Percentiles rank a stretch among this genome's conserved stretches.
Conservation (phyloP, 2,329 filamentous ascomycete species). For the Xylariaceae sp. region DNA sequence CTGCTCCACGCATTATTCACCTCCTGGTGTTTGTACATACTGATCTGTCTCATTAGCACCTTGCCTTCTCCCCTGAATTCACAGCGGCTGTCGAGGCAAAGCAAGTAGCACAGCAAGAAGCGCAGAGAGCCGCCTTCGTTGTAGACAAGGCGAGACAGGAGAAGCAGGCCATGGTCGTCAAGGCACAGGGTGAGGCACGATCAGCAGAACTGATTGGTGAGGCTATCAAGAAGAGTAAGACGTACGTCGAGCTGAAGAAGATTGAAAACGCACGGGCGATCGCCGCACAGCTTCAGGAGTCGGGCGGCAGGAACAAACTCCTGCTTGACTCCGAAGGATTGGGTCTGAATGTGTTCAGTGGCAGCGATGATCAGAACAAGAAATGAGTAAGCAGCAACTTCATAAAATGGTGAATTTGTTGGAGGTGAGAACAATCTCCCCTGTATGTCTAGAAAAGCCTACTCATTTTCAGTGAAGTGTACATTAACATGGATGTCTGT, state of each 20-base stretch:
- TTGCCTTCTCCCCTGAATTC: constrained; percentile 69
- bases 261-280: constrained; percentile 94
- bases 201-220: constrained; percentile 98
- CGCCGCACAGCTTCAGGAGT: constrained; percentile 80
- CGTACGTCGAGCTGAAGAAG: constrained; percentile 94
- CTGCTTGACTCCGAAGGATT: constrained; percentile 88
- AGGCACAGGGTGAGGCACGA: constrained; percentile 96
- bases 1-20: constrained; percentile 1
- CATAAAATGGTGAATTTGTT: constrained; percentile 9
- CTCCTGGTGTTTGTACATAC: constrained; percentile 2
- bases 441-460: constrained; percentile 33
- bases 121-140: constrained; percentile 92
- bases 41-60: constrained; percentile 46
- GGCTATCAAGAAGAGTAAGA: constrained; percentile 98
- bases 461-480: constrained; percentile 25
- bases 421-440: constrained; percentile 31
- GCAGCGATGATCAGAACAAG: constrained; percentile 40
- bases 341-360: constrained; percentile 75
- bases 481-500: constrained; percentile 20
- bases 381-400: constrained; percentile 34
- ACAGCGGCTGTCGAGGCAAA: constrained; percentile 69
- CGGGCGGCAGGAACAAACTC: constrained; percentile 83
- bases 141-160: constrained; percentile 99
- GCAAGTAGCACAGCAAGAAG: constrained; percentile 81
- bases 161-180: constrained; percentile 98